phyloP scores from a whole-genome alignment of 2,329 filamentous ascomycete genomes.

The Coniochaeta ligniaria region DNA sequence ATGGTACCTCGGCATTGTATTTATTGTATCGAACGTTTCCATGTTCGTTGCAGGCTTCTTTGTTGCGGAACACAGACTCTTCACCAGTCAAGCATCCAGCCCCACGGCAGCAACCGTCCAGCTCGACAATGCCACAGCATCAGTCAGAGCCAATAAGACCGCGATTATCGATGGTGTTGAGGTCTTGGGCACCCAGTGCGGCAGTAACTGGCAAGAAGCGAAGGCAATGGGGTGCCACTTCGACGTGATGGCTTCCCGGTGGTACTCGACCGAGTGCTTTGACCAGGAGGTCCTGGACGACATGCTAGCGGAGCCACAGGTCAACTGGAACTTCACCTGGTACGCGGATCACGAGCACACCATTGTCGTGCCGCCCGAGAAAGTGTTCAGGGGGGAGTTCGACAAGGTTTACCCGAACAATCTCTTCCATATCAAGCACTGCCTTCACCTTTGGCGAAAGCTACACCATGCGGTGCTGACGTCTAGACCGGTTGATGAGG shows the following conservation, averaged over 20 bases:
- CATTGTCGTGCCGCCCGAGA: background rate
- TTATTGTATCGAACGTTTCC: too few relatives aligned
- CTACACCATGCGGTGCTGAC: too few relatives aligned
- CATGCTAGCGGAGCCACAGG: conserved; percentile 1
- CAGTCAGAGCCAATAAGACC: too few relatives aligned
- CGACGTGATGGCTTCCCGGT: conserved; percentile 1
- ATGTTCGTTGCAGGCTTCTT: too few relatives aligned
- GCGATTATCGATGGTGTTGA: background rate
- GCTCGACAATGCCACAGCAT: too few relatives aligned
- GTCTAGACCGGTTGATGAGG: too few relatives aligned
- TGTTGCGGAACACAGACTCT: too few relatives aligned
- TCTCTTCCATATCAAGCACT: conserved; percentile 2
- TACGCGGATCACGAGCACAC: conserved; percentile 2
- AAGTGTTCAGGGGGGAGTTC: background rate
- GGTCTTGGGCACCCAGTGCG: background rate
- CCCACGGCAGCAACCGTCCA: too few relatives aligned
- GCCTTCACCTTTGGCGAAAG: conserved; percentile 2
- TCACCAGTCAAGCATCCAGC: too few relatives aligned
- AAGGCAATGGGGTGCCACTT: conserved; percentile 1
- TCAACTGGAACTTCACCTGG: conserved; percentile 2
- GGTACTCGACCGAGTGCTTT: conserved; percentile 1
- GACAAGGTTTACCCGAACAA: background rate
- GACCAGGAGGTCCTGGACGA: background rate
- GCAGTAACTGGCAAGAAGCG: conserved; percentile 1
- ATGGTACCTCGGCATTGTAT: too few relatives aligned